Evolutionary conservation across 768 basidiomycete species (phyloP).

Genomic region (Atractiella rhizophila): DNA sequence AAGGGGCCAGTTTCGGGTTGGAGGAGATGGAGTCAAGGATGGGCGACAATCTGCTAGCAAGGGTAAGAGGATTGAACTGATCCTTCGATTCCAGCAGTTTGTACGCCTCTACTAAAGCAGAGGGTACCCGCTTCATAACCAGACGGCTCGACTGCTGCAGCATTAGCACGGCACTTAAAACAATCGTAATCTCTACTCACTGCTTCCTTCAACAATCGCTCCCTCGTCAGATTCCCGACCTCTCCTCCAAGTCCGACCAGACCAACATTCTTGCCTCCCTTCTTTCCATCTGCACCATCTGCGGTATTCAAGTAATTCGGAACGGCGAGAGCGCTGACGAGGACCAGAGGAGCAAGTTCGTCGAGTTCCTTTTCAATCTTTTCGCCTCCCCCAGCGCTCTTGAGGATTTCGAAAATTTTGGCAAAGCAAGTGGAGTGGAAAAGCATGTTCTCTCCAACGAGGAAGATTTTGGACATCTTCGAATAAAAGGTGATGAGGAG

Average conservation of each 20-base stretch:
- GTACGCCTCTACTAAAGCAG: conserved; percentile 53
- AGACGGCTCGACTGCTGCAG: conserved; percentile 43
- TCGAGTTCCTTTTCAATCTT: conserved; percentile 52
- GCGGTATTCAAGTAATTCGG: conserved; percentile 35
- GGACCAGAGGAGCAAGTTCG: conserved; percentile 64
- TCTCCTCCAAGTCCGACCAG: conserved; percentile 67
- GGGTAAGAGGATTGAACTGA: conserved; percentile 71
- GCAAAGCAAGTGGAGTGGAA: conserved; percentile 96
- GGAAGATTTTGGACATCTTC: conserved; percentile 85
- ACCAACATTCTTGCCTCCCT: conserved; percentile 44
- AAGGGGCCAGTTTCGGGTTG: conserved; percentile 30
- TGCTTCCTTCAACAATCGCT: conserved; percentile 64
- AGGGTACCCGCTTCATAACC: conserved; percentile 48
- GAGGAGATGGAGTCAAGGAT: conserved; percentile 37
- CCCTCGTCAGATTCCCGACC: conserved; percentile 54
- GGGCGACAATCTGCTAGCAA: conserved; percentile 52
- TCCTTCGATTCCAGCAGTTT: conserved; percentile 61
- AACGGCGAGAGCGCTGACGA: conserved; percentile 76
- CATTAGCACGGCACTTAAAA: neutral
- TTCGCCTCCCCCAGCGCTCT: conserved; percentile 33
- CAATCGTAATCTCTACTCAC: conserved; percentile 32
- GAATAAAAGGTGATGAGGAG: too few relatives aligned
- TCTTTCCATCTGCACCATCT: conserved; percentile 25
- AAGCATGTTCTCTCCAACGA: conserved; percentile 76
- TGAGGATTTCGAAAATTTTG: conserved; percentile 42